phyloP scores from a whole-genome alignment of 1,284 basidiomycete species.

The Prillingera fragicola region DNA sequence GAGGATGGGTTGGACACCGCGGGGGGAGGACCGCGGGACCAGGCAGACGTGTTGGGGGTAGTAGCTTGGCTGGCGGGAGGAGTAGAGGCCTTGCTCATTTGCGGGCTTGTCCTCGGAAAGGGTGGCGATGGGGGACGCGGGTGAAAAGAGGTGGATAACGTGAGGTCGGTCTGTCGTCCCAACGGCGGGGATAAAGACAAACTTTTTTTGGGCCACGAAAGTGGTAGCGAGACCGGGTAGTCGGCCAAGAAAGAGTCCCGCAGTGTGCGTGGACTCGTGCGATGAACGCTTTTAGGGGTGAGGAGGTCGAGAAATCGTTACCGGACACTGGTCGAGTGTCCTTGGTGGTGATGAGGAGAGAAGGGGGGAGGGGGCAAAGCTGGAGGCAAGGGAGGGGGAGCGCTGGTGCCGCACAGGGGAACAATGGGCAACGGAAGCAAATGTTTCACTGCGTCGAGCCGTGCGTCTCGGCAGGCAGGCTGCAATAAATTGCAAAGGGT shows the following conservation, averaged over 20 bases:
- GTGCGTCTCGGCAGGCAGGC: too few species aligned
- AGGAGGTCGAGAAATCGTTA: not conserved
- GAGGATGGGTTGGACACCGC: constrained; percentile 26
- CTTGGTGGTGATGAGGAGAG: constrained; percentile 1
- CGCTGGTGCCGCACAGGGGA: not conserved
- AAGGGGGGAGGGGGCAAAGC: not conserved
- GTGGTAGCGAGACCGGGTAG: not conserved
- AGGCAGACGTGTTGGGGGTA: constrained; percentile 28
- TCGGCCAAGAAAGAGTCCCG: not conserved
- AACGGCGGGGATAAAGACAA: constrained; percentile 1
- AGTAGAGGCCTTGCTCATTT: constrained; percentile 36
- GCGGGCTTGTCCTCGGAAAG: constrained; percentile 15
- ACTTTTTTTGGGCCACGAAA: constrained; percentile 7
- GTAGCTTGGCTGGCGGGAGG: constrained; percentile 21
- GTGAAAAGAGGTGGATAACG: not conserved
- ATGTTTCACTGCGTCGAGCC: too few species aligned
- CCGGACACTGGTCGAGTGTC: constrained; percentile 6
- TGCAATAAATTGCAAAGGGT: too few species aligned
- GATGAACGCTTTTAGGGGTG: constrained; percentile 8
- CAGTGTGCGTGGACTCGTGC: constrained; percentile 1
- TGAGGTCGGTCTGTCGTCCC: not conserved
- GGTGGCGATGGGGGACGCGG: constrained; percentile 1
- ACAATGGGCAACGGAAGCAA: too few species aligned
- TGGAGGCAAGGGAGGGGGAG: not conserved
- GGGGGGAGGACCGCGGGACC: constrained; percentile 40